Evolutionary conservation across 768 basidiomycete species (phyloP).

Genomic region (Tephrocybe sp.): DNA sequence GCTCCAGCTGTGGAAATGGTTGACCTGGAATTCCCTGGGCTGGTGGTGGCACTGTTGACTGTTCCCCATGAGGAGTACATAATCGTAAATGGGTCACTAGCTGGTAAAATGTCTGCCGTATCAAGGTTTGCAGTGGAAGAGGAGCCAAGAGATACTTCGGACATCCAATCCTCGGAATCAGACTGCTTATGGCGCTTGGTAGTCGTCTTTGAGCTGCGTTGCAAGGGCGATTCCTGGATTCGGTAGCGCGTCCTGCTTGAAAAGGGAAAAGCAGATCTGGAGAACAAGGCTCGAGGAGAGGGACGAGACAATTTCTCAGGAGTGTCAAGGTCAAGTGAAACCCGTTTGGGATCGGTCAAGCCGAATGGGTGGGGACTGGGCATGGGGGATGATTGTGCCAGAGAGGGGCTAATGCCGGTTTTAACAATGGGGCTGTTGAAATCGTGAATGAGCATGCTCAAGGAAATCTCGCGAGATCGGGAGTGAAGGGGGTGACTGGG

Average conservation of each 20-base stretch:
- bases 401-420: constrained; percentile 31
- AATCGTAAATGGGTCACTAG: constrained; percentile 46
- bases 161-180: constrained; percentile 41
- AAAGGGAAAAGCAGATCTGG: constrained; percentile 32
- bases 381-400: constrained; percentile 36
- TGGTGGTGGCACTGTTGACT: constrained; percentile 20
- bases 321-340: constrained; percentile 25
- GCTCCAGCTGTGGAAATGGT: constrained; percentile 32
- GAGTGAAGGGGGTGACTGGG: constrained; percentile 78
- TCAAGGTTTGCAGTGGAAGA: constrained; percentile 22
- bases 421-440: constrained; percentile 48
- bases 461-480: constrained; percentile 58
- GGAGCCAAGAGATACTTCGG: constrained; percentile 28
- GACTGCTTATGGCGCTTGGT: constrained; percentile 27
- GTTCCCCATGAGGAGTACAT: constrained; percentile 43
- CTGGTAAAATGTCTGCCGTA: constrained; percentile 19
- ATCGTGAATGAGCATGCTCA: constrained; percentile 62
- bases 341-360: constrained; percentile 19
- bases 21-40: constrained; percentile 26
- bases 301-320: constrained; percentile 33
- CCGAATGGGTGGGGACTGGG: constrained; percentile 22
- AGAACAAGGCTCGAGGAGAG: constrained; percentile 40
- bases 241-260: constrained; percentile 31
- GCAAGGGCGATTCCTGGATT: constrained; percentile 50
- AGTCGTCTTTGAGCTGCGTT: constrained; percentile 27